These are phyloP conservation scores for Arthrobotrys iridis DNA, from an alignment of 2,329 filamentous ascomycete species.

Conservation along the genomic window DNA sequence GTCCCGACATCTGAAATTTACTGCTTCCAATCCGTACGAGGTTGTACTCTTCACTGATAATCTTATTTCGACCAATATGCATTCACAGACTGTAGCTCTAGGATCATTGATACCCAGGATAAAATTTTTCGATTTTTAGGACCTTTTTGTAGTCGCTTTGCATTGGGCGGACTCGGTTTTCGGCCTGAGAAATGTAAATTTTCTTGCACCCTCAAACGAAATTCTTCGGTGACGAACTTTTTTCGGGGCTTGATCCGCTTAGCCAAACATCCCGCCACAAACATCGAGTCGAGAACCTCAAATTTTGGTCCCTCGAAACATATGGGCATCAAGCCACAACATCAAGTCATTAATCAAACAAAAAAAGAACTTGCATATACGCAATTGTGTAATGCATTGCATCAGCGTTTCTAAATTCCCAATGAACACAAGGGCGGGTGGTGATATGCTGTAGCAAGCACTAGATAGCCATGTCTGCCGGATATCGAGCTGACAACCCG, in stretches of 20 bases:
- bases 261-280: slow-evolving; percentile 23
- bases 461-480: slow-evolving; percentile 13
- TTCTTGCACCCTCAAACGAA: background rate
- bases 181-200: no score
- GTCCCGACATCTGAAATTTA: no score
- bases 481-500: slow-evolving; percentile 28
- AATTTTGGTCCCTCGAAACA: background rate
- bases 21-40: no score
- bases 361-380: background rate
- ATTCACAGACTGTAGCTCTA: no score
- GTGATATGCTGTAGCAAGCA: slow-evolving; percentile 9
- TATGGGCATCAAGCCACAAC: background rate
- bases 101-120: no score
- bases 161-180: no score
- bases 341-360: background rate
- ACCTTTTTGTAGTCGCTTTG: no score
- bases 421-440: background rate
- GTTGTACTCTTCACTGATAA: no score
- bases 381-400: slow-evolving; percentile 10
- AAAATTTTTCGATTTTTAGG: no score
- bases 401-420: background rate
- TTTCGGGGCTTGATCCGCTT: slow-evolving; percentile 29
- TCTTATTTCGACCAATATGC: no score
- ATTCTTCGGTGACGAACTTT: background rate
- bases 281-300: slow-evolving; percentile 7